Percentiles rank a stretch among this genome's conserved stretches.
These are phyloP conservation scores for Phytophthora sojae DNA, from an alignment of 352 stramenopile species.

Conservation along the genomic window DNA sequence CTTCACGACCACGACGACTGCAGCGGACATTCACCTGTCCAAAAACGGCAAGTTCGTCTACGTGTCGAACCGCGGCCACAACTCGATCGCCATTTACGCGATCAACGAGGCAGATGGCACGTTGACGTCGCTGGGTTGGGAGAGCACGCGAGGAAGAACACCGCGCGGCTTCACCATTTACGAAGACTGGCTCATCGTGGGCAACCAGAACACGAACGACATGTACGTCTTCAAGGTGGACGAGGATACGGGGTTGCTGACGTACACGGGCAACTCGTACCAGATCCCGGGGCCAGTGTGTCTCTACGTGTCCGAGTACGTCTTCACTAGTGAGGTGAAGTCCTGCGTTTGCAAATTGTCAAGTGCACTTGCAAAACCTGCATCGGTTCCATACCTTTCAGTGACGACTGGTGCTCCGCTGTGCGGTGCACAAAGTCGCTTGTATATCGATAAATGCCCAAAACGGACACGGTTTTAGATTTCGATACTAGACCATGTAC, in stretches of 20 bases:
- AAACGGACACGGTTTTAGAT: too few species aligned
- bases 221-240: constrained; percentile 59
- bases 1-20: constrained; percentile 27
- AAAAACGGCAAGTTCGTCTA: constrained; percentile 55
- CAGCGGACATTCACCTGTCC: constrained; percentile 56
- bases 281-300: constrained; percentile 37
- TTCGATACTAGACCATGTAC: too few species aligned
- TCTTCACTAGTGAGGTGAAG: neutral
- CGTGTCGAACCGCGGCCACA: constrained; percentile 61
- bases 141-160: constrained; percentile 43
- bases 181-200: constrained; percentile 54
- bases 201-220: constrained; percentile 56
- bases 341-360: too few species aligned
- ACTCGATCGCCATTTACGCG: constrained; percentile 60
- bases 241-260: constrained; percentile 36
- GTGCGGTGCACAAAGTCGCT: too few species aligned
- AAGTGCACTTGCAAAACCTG: too few species aligned
- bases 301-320: constrained; percentile 28
- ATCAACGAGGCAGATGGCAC: constrained; percentile 32
- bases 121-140: constrained; percentile 40
- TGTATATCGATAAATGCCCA: too few species aligned
- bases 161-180: constrained; percentile 54
- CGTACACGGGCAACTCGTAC: constrained; percentile 43
- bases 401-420: too few species aligned
- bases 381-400: too few species aligned